Evolutionary conservation across 1,284 basidiomycete genomes (phyloP), one percentile per base, ranked within the genome.

Genomic region (Mrakiaceae sp.): DNA sequence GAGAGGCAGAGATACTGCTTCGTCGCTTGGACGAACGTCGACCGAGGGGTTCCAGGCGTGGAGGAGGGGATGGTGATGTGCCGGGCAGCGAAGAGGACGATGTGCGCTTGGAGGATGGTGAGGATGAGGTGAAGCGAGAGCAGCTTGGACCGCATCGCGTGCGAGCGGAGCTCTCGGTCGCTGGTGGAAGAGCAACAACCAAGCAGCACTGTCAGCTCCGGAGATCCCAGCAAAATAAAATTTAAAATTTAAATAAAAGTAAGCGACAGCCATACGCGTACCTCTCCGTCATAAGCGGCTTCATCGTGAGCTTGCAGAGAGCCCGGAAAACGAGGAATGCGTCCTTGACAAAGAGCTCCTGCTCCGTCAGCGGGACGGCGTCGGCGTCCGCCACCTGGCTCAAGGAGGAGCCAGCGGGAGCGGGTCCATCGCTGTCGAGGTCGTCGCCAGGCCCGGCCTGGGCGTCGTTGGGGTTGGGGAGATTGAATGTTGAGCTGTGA

Each of bases 231-330:
- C 9, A 59, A 6, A 8, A 62, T 39, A 39, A 14, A 56, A 58
- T 64, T 59, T 60, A 48, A 47, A 50, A 14, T 55, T 16, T 6
- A 6, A 8, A 62, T 39, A 39, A 14, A 27, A 47, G n/a, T 0
- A 64, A 42, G 8, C 44, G 8, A 12, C 2, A 59, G 63, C 65
- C n/a, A 62, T 16, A 39, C 27, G 27, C 27, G 27, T 5, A 91
- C 92, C 89, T 94, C 75, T 98, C 94, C 4, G 83, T 85, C 68
- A 90, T 89, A 54, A 98, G 79, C 14, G 93, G 87, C 74, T 96
- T 97, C 93, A 97, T 96, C n/a, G 91, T 93, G 68, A 97, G 79
- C 75, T 97, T 97, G 79, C 94, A 97, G 46, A 98, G 78, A 0
- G 94, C 91, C 59, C 94, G 83, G 78, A 97, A 95, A 39, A 98